Conservation (phyloP, 108 stramenopile genomes). For the Skeletonema tropicum region DNA sequence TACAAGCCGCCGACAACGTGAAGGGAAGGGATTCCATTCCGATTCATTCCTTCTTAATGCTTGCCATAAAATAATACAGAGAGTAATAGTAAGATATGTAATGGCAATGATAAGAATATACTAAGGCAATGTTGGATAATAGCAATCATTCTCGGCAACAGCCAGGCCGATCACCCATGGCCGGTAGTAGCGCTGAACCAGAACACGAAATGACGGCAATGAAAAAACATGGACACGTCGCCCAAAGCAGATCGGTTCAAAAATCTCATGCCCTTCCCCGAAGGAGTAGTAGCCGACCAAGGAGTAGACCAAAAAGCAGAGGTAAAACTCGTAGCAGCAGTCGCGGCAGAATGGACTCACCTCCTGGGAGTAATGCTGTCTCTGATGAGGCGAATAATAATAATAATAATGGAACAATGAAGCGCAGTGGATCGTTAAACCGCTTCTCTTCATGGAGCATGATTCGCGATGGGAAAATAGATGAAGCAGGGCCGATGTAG, state of each 20-base stretch:
- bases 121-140: background rate
- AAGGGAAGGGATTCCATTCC: too few species aligned
- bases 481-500: slow-evolving; percentile 12
- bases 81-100: too few species aligned
- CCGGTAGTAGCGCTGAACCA: background rate
- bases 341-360: background rate
- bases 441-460: background rate
- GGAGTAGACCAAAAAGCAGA: slow-evolving; percentile 8
- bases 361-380: background rate
- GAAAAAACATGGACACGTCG: slow-evolving; percentile 10
- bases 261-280: slow-evolving; percentile 16
- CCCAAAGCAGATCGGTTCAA: slow-evolving; percentile 1
- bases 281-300: slow-evolving; percentile 20
- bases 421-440: background rate
- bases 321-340: background rate
- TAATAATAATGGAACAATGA: background rate
- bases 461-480: background rate
- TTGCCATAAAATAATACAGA: too few species aligned
- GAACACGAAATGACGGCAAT: slow-evolving; percentile 1
- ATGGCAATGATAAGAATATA: too few species aligned
- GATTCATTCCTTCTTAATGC: too few species aligned
- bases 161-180: background rate
- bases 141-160: background rate
- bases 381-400: background rate
- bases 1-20: too few species aligned